Evolutionary conservation across 805 yeast genomes (phyloP).

Genomic region (Ogataea chonburiensis): DNA sequence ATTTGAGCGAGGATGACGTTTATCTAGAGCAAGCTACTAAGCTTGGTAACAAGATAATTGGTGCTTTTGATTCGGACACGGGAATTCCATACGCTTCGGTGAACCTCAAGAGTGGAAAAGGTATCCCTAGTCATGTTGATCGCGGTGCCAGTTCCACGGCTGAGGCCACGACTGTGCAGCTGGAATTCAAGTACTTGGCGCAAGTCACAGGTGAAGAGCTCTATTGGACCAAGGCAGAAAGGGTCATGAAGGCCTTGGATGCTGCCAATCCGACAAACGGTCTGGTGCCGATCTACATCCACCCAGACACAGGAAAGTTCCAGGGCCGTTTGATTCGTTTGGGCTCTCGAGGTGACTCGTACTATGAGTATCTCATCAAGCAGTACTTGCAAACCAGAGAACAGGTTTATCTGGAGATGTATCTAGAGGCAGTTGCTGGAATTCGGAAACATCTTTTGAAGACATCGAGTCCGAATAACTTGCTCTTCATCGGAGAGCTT

Average conservation of each 20-base stretch:
- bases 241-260: constrained; percentile 69
- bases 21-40: constrained; percentile 77
- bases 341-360: constrained; percentile 92
- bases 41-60: constrained; percentile 69
- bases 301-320: constrained; percentile 72
- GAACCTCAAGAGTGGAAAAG: constrained; percentile 63
- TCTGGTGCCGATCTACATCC: constrained; percentile 75
- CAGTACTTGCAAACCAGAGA: constrained; percentile 78
- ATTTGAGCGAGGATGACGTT: constrained; percentile 64
- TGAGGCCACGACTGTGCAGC: constrained; percentile 81
- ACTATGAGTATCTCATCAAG: constrained; percentile 83
- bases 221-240: constrained; percentile 79
- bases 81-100: constrained; percentile 83
- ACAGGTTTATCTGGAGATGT: constrained; percentile 70
- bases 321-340: constrained; percentile 66
- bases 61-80: constrained; percentile 61
- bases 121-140: constrained; percentile 60
- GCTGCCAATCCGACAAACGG: constrained; percentile 65
- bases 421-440: constrained; percentile 73
- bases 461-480: constrained; percentile 58
- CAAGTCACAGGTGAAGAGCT: constrained; percentile 73
- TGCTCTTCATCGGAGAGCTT: constrained; percentile 75
- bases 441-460: constrained; percentile 65
- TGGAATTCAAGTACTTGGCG: constrained; percentile 82
- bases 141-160: constrained; percentile 86